phyloP scores from a whole-genome alignment of 805 yeast genomes.

The Metschnikowia noctiluminum region DNA sequence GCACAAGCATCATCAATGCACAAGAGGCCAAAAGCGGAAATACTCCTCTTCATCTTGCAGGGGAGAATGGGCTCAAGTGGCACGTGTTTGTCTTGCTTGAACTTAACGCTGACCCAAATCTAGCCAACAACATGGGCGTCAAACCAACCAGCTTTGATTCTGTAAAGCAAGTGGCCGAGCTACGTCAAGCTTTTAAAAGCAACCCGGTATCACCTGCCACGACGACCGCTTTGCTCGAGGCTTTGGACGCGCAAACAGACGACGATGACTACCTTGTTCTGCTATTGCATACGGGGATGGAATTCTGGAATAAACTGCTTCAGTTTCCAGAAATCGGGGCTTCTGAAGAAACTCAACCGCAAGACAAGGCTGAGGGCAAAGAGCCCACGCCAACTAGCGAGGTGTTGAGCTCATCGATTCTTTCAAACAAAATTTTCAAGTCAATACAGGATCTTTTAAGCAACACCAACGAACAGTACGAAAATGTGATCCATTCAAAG shows the following conservation, averaged over 20 bases:
- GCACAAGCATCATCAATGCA: constrained; percentile 27
- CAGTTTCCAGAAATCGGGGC: constrained; percentile 13
- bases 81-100: constrained; percentile 32
- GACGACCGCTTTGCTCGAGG: constrained; percentile 10
- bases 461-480: constrained; percentile 39
- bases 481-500: constrained; percentile 33
- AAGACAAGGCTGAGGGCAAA: not conserved
- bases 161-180: constrained; percentile 36
- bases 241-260: constrained; percentile 14
- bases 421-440: constrained; percentile 33
- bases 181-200: constrained; percentile 14
- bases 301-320: constrained; percentile 27
- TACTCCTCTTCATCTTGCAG: constrained; percentile 40
- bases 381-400: constrained; percentile 12
- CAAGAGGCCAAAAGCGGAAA: constrained; percentile 37
- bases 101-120: constrained; percentile 49
- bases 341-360: constrained; percentile 7
- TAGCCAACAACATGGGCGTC: constrained; percentile 82
- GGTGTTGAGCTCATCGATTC: constrained; percentile 12
- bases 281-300: constrained; percentile 32
- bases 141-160: constrained; percentile 86
- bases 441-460: constrained; percentile 38
- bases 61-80: constrained; percentile 39
- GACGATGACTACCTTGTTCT: constrained; percentile 29
- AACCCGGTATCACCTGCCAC: constrained; percentile 12